Conservation (phyloP, 192 early-diverging fungal species). For the Coemansia sp. region DNA sequence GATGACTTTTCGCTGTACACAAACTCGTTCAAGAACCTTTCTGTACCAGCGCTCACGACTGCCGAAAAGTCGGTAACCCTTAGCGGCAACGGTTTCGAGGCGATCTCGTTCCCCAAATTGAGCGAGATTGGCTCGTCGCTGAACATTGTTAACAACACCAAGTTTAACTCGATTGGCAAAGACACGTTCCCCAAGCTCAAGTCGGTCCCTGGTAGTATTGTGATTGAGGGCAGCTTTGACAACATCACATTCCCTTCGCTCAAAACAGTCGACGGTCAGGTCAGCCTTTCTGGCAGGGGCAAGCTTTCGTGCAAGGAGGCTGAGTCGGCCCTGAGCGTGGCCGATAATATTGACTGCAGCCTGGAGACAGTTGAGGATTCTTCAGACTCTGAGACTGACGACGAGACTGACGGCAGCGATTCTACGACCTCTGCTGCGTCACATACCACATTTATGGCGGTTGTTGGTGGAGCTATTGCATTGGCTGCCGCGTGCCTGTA, state of each 20-base stretch:
- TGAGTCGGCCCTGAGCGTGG: constrained; percentile 20
- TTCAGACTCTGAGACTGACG: constrained; percentile 6
- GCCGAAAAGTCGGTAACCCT: constrained; percentile 61
- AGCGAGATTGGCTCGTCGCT: constrained; percentile 61
- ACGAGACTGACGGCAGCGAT: constrained; percentile 6
- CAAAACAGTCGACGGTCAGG: constrained; percentile 59
- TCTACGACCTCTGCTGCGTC: constrained; percentile 25
- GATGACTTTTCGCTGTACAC: constrained; percentile 62
- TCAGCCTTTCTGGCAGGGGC: constrained; percentile 63
- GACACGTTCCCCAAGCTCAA: constrained; percentile 57
- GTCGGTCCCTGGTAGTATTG: constrained; percentile 60
- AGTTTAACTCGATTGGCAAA: constrained; percentile 52
- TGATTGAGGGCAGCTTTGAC: constrained; percentile 61
- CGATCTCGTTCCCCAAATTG: constrained; percentile 60
- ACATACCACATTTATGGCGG: constrained; percentile 19
- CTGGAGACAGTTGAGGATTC: constrained; percentile 14
- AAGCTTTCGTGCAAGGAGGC: constrained; percentile 54
- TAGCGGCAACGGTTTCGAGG: constrained; percentile 57
- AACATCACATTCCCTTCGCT: constrained; percentile 58
- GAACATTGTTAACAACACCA: constrained; percentile 63
- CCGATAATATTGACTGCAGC: constrained; percentile 37
- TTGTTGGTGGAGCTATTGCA: constrained; percentile 29
- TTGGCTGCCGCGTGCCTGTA: constrained; percentile 38
- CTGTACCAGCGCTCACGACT: constrained; percentile 44
- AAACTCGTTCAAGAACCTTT: constrained; percentile 57